A percentile compares a stretch with the other conserved stretches of the same genome.
phyloP scores from a whole-genome alignment of 768 basidiomycete genomes.

The Tulasnella calospora region DNA sequence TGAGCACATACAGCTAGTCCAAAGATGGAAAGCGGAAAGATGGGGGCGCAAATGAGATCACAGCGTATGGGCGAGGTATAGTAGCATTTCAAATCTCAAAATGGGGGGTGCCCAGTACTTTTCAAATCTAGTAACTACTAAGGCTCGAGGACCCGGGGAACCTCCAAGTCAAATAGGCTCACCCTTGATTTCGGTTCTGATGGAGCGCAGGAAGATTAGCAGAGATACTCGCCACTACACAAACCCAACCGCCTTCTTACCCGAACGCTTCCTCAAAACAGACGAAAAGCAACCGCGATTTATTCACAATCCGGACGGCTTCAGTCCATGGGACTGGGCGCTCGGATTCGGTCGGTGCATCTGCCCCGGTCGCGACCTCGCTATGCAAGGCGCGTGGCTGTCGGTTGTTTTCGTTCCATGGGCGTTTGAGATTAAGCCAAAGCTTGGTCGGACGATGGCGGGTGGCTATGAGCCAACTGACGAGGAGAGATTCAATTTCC shows the following conservation, averaged over 20 bases:
- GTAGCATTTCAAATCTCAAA: too few species aligned
- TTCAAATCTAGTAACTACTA: too few species aligned
- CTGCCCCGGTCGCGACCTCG: conserved; percentile 11
- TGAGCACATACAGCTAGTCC: too few species aligned
- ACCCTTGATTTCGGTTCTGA: background rate
- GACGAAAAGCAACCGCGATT: background rate
- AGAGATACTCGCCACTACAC: background rate
- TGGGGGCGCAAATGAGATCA: too few species aligned
- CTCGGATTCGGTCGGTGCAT: conserved; percentile 7
- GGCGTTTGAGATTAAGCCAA: background rate
- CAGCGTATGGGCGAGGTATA: too few species aligned
- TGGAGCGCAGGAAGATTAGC: background rate
- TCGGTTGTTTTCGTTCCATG: background rate
- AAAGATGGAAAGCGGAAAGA: too few species aligned
- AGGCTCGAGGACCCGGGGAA: background rate
- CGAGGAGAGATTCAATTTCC: background rate
- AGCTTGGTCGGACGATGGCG: background rate
- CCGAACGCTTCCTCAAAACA: background rate
- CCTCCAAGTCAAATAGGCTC: background rate
- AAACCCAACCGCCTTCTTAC: background rate
- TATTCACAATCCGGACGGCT: background rate
- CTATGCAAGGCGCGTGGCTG: background rate
- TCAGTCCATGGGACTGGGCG: background rate
- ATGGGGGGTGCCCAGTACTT: too few species aligned
- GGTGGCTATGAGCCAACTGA: background rate